phyloP scores from a whole-genome alignment of 805 yeast species.

The Sungouiozyma intestinalis region DNA sequence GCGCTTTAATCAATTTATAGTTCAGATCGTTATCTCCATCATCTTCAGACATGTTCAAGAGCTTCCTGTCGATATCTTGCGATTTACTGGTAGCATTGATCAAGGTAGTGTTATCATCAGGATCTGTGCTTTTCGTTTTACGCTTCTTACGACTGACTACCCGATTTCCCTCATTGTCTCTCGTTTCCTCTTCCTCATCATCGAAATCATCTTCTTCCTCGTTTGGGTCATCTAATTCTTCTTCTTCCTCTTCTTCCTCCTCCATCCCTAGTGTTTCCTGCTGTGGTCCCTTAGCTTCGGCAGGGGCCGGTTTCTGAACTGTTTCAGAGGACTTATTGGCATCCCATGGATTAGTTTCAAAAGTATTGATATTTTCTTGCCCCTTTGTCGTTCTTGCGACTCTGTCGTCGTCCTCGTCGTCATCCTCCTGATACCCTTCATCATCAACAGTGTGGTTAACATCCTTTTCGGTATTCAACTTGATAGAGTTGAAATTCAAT shows the following conservation, averaged over 20 bases:
- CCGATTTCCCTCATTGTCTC: constrained; percentile 6
- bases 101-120: constrained; percentile 12
- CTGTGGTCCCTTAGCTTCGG: background rate
- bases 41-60: background rate
- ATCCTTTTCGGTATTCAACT: background rate
- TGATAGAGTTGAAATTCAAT: background rate
- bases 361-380: background rate
- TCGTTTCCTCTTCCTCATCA: constrained; percentile 4
- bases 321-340: background rate
- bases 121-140: constrained; percentile 6
- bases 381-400: background rate
- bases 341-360: background rate
- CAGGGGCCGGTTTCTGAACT: background rate
- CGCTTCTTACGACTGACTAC: constrained; percentile 8
- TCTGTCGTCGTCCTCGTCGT: constrained; percentile 8
- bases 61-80: background rate
- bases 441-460: constrained; percentile 5
- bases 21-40: constrained; percentile 6
- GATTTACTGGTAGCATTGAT: constrained; percentile 3
- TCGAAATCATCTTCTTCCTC: constrained; percentile 6
- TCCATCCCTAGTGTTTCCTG: constrained; percentile 2
- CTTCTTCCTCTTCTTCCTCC: constrained; percentile 4
- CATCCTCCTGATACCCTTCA: constrained; percentile 14
- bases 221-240: background rate
- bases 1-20: constrained; percentile 26